phyloP scores from a whole-genome alignment of 495 filamentous ascomycete species.

The Niebla homalea region DNA sequence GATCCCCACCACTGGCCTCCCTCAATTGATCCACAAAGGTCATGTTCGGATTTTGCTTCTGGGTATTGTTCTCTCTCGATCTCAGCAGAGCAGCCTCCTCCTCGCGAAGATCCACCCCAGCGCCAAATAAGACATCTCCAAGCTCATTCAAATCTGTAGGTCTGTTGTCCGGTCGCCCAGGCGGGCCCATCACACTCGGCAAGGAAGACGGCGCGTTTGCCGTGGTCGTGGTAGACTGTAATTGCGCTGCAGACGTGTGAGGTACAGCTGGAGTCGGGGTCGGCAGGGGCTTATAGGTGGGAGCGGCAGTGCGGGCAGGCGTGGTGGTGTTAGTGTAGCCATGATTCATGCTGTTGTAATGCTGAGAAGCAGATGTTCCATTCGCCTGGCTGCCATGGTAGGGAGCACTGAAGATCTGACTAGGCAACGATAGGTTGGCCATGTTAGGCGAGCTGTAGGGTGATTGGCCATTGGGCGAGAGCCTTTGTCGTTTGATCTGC shows the following conservation, averaged over 20 bases:
- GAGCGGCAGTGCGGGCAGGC: slow-evolving; percentile 15
- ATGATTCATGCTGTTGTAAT: slow-evolving; percentile 18
- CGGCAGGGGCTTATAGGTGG: slow-evolving; percentile 6
- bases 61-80: neutral
- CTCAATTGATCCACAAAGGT: slow-evolving; percentile 28
- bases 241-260: slow-evolving; percentile 19
- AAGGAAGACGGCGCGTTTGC: neutral
- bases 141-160: slow-evolving; percentile 57
- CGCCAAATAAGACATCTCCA: slow-evolving; percentile 62
- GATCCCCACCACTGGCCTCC: slow-evolving; percentile 11
- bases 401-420: slow-evolving; percentile 17
- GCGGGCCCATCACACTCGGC: slow-evolving; percentile 58
- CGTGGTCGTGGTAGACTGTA: slow-evolving; percentile 29
- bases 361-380: slow-evolving; percentile 8
- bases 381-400: slow-evolving; percentile 17
- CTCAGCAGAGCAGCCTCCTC: slow-evolving; percentile 59
- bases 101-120: slow-evolving; percentile 70
- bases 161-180: slow-evolving; percentile 50
- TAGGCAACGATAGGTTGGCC: slow-evolving; percentile 23
- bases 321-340: slow-evolving; percentile 16
- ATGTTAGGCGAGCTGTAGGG: slow-evolving; percentile 40
- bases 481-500: slow-evolving; percentile 51
- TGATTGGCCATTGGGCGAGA: slow-evolving; percentile 51
- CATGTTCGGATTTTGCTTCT: slow-evolving; percentile 21
- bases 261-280: neutral